phyloP scores from a whole-genome alignment of 148 eudicot genomes.

The Linanthus parryae region DNA sequence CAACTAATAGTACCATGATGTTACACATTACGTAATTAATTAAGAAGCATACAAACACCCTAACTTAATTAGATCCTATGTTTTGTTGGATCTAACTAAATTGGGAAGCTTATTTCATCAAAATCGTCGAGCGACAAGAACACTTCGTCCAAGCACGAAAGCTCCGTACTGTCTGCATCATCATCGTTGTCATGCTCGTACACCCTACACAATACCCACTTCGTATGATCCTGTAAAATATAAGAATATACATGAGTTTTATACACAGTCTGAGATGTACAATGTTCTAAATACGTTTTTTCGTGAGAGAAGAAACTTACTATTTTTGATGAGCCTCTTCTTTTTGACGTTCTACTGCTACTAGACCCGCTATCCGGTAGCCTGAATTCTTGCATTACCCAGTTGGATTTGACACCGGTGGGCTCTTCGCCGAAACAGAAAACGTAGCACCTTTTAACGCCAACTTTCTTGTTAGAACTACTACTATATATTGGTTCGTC shows the following conservation, averaged over 20 bases:
- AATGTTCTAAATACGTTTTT: too few species aligned
- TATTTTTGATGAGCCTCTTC: conserved; percentile 36
- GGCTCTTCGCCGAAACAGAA: conserved; percentile 56
- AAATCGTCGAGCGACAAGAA: conserved; percentile 79
- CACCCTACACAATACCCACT: conserved; percentile 87
- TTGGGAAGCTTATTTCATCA: conserved; percentile 74
- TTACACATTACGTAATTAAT: too few species aligned
- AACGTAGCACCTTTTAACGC: conserved; percentile 44
- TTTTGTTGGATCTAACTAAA: too few species aligned
- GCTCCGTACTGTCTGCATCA: conserved; percentile 39
- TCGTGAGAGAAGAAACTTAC: too few species aligned
- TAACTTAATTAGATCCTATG: too few species aligned
- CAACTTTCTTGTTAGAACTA: conserved; percentile 35
- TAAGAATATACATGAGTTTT: too few species aligned
- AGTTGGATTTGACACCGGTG: conserved; percentile 48
- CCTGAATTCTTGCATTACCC: conserved; percentile 86
- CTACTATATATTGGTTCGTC: conserved; percentile 56
- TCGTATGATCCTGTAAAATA: conserved; percentile 64
- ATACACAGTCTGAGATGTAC: too few species aligned
- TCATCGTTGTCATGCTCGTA: conserved; percentile 43
- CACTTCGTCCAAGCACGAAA: conserved; percentile 89
- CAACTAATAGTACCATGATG: too few species aligned
- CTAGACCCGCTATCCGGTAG: conserved; percentile 42
- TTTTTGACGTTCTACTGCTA: conserved; percentile 31
- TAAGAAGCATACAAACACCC: too few species aligned